phyloP scores from a whole-genome alignment of 371 early-diverging fungal genomes.

The Funneliformis caledonium region DNA sequence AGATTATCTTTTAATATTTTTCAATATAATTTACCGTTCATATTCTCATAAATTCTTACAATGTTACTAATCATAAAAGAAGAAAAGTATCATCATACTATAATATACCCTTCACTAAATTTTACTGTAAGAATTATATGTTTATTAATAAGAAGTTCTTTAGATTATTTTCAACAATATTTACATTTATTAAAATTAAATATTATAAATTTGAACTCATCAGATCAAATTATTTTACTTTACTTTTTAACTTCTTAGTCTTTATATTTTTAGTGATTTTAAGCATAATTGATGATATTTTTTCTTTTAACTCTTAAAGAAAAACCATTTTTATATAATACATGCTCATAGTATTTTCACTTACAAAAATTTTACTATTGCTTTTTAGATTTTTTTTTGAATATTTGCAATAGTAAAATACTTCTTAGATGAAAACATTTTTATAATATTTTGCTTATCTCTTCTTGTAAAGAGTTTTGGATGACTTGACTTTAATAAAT shows the following conservation, averaged over 20 bases:
- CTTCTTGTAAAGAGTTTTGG: neutral
- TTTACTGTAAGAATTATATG: conserved; percentile 9
- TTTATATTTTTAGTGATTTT: neutral
- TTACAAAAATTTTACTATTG: too few relatives aligned
- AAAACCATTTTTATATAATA: too few relatives aligned
- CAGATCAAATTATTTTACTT: neutral
- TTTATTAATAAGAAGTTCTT: neutral
- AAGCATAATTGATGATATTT: too few relatives aligned
- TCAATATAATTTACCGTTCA: neutral
- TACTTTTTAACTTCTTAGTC: neutral
- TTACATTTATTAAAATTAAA: too few relatives aligned
- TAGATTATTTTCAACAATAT: neutral
- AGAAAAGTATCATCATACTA: conserved; percentile 1
- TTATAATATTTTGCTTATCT: too few relatives aligned
- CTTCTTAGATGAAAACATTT: neutral
- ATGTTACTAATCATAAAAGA: neutral
- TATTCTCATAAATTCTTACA: neutral
- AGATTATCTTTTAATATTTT: neutral
- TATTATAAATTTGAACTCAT: conserved; percentile 7
- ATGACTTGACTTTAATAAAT: conserved; percentile 10
- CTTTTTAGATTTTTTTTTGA: too few relatives aligned
- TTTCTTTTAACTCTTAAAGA: too few relatives aligned
- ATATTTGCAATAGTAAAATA: too few relatives aligned
- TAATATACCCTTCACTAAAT: conserved; percentile 1
- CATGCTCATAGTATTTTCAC: too few relatives aligned